A percentile compares a stretch with the other conserved stretches of the same genome.
These are phyloP conservation scores for Xylaria multiplex DNA, from an alignment of 2,329 filamentous ascomycete genomes.

Conservation along the genomic window DNA sequence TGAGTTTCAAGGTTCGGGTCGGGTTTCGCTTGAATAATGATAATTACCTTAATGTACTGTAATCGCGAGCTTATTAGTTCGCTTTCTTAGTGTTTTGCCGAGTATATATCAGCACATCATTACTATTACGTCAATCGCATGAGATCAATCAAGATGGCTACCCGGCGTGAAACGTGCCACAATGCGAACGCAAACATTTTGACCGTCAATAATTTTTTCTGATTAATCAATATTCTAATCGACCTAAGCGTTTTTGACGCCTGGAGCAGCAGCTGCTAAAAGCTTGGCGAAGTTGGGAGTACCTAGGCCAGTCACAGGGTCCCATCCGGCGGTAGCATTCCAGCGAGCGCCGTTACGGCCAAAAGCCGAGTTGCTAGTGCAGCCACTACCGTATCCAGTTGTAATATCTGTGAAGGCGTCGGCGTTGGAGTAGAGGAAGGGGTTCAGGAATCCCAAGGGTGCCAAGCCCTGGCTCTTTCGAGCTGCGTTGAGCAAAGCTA, in stretches of 20 bases:
- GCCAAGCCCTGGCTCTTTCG: constrained; percentile 49
- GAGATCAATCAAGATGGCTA: background rate
- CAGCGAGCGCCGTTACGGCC: constrained; percentile 44
- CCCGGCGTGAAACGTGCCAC: background rate
- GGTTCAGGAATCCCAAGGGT: constrained; percentile 49
- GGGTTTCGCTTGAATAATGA: background rate
- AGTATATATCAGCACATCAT: background rate
- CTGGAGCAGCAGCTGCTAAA: constrained; percentile 45
- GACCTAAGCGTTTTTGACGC: constrained; percentile 43
- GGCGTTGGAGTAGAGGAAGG: constrained; percentile 49
- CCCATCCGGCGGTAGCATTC: constrained; percentile 49
- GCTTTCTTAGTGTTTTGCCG: background rate
- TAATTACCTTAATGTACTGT: background rate
- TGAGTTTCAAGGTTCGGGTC: background rate
- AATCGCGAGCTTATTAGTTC: background rate
- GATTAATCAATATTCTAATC: background rate
- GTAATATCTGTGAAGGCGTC: constrained; percentile 48
- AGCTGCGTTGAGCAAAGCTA: constrained; percentile 56
- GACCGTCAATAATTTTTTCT: too few relatives aligned
- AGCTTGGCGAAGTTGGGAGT: constrained; percentile 46
- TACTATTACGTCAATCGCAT: background rate
- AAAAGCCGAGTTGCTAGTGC: constrained; percentile 42
- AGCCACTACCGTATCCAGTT: constrained; percentile 45
- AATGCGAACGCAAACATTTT: background rate
- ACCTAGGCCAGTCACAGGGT: constrained; percentile 49